These are phyloP conservation scores for Plasmodium vivax DNA, from an alignment of 169 alveolate species.

Conservation along the genomic window DNA sequence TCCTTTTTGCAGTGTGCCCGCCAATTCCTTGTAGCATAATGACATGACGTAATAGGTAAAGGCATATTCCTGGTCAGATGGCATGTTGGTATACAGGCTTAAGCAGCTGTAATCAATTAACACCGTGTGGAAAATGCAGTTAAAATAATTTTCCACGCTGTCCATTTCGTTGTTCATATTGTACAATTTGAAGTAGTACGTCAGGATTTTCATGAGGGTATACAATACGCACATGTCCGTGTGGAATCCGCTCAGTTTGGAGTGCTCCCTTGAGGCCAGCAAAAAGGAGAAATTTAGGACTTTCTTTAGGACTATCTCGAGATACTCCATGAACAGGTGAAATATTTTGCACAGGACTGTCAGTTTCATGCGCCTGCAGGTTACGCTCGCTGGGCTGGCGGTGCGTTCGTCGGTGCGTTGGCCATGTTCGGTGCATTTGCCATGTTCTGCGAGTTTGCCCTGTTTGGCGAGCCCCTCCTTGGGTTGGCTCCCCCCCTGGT, in stretches of 20 bases:
- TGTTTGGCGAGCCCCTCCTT: background rate
- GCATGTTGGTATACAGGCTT: slow-evolving; percentile 53
- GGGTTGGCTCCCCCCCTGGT: background rate
- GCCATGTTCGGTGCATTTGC: background rate
- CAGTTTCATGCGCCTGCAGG: slow-evolving; percentile 33
- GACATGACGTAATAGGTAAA: slow-evolving; percentile 71
- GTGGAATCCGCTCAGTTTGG: slow-evolving; percentile 16
- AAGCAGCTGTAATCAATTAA: slow-evolving; percentile 56
- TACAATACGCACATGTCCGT: slow-evolving; percentile 50
- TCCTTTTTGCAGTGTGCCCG: slow-evolving; percentile 9
- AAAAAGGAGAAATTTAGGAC: slow-evolving; percentile 50
- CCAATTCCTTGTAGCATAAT: slow-evolving; percentile 53
- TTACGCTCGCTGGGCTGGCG: background rate
- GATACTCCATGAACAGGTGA: slow-evolving; percentile 52
- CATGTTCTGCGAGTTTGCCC: background rate
- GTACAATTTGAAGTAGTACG: slow-evolving; percentile 21
- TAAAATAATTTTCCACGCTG: slow-evolving; percentile 62
- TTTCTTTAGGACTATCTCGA: slow-evolving; percentile 29
- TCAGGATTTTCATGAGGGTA: slow-evolving; percentile 42
- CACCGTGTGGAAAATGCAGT: slow-evolving; percentile 40
- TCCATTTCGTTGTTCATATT: slow-evolving; percentile 57
- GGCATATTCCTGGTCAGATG: slow-evolving; percentile 55
- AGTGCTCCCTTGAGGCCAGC: slow-evolving; percentile 50
- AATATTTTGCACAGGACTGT: slow-evolving; percentile 47
- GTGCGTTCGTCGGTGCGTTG: background rate